phyloP scores from a whole-genome alignment of 2,329 filamentous ascomycete species.

The Ustulina deusta region DNA sequence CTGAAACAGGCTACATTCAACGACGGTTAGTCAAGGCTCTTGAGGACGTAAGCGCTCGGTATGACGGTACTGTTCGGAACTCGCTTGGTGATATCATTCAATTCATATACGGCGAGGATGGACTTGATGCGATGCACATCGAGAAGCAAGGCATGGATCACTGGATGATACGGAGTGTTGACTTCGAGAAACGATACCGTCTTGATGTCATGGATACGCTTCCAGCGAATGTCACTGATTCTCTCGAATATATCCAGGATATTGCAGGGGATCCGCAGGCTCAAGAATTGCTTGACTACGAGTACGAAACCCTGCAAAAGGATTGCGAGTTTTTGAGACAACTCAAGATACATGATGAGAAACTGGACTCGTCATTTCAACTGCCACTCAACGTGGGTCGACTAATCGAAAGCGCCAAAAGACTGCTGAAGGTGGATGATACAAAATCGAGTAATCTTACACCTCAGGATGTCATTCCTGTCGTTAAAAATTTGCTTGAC shows the following conservation, averaged over 20 bases:
- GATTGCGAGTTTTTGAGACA: conserved; percentile 81
- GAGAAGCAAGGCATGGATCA: conserved; percentile 92
- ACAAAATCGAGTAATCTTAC: conserved; percentile 88
- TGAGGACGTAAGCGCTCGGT: conserved; percentile 97
- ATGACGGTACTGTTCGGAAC: conserved; percentile 97
- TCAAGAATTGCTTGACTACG: conserved; percentile 86
- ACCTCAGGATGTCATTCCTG: conserved; percentile 86
- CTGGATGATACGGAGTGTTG: conserved; percentile 80
- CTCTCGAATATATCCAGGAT: conserved; percentile 87
- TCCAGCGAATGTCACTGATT: conserved; percentile 71
- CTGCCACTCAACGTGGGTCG: conserved; percentile 91
- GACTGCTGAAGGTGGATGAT: conserved; percentile 90
- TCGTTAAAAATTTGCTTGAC: conserved; percentile 79
- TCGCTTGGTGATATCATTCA: conserved; percentile 96
- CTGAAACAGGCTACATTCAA: conserved; percentile 99
- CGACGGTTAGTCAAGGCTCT: conserved; percentile 97
- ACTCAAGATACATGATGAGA: conserved; percentile 71
- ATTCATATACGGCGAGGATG: conserved; percentile 98
- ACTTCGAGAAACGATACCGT: conserved; percentile 84
- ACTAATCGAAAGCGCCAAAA: conserved; percentile 90
- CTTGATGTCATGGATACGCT: conserved; percentile 84
- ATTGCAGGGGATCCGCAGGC: conserved; percentile 88
- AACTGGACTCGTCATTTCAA: conserved; percentile 88
- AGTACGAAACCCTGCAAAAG: conserved; percentile 82
- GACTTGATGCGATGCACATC: conserved; percentile 91